These are phyloP conservation scores for Plasmopara halstedii DNA, from an alignment of 352 stramenopile species.

Conservation along the genomic window DNA sequence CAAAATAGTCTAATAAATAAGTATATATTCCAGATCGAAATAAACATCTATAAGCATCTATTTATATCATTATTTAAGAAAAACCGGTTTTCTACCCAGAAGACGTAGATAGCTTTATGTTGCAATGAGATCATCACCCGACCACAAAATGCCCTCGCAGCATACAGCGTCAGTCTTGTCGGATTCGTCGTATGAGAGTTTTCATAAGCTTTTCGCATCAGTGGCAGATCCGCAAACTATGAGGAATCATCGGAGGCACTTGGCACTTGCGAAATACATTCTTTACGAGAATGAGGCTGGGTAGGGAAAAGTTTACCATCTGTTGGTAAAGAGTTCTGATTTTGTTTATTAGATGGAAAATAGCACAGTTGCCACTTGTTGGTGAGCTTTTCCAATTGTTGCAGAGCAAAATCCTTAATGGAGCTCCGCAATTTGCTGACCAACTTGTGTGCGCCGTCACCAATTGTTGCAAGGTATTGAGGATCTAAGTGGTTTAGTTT, in stretches of 20 bases:
- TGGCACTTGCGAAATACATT: constrained; percentile 72
- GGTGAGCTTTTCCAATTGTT: constrained; percentile 50
- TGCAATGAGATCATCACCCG: constrained; percentile 11
- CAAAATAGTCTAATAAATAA: not conserved
- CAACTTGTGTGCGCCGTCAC: constrained; percentile 33
- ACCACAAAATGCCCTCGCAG: constrained; percentile 1
- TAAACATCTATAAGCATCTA: no score
- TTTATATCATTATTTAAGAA: no score
- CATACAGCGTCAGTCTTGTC: not conserved
- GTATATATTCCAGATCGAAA: no score
- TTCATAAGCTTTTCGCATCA: constrained; percentile 62
- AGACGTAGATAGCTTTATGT: not conserved
- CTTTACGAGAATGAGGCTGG: constrained; percentile 63
- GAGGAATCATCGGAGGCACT: constrained; percentile 55
- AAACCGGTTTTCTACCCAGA: not conserved
- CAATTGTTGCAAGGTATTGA: constrained; percentile 36
- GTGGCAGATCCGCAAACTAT: constrained; percentile 53
- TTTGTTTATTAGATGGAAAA: constrained; percentile 41
- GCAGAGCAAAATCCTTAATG: constrained; percentile 47
- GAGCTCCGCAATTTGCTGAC: constrained; percentile 29
- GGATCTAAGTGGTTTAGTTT: not conserved
- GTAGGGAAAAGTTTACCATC: constrained; percentile 12
- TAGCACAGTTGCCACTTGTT: constrained; percentile 54
- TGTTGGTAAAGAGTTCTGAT: not conserved
- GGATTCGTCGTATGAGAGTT: constrained; percentile 21